Base-by-base conservation (phyloP, 2,329 filamentous ascomycete species). In the Nothopassalora personata region DNA sequence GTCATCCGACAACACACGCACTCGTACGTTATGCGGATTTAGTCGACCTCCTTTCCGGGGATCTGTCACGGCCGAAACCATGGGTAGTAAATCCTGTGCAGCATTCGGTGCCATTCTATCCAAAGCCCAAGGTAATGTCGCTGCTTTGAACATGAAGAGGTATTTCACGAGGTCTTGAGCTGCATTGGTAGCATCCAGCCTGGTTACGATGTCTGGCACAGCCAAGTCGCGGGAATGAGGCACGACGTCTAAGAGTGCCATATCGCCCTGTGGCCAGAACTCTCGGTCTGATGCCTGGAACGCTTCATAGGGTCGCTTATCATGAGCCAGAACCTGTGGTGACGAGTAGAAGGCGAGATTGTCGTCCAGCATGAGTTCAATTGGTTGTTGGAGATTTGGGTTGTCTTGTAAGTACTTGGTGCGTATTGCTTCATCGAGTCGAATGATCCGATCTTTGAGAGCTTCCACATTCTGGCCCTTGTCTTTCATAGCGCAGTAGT, bases 271-370 rank as follows among this genome's bases (percentile, higher is more conserved):
- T 1, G 90, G 90, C 71, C 80, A 90, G 67, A 90, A 87, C 64
- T 96, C 91, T 0, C 80, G 68, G 0, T 73, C 54, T 4, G 77
- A 60, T 2, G 83, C 81, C 27, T 77, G 72, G 15, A 96, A 77
- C 0, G 90, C 88, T 67, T 96, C 90, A 67, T 84, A 85, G 1
- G 78, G 75, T 15, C 91, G 85, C 1, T 82, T 80, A 72, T 96
- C 90, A 84, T 86, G 92, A 28, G 79, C 67, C 3, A 93, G 72
- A 0, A 61, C 54, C 9, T 63, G 63, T 3, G 67, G 58, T 3
- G 51, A 23, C 11, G 56, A 23, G 61, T 64, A 66, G 58, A 64
- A 59, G n/a, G 67, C 59, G 8, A 64, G 34, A 50, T 67, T 61
- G 54, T 69, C 63, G n/a, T 67, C 63, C 31, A 65, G 27, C 6